phyloP scores from a whole-genome alignment of 331 rosid genomes.

The Phaseolus coccineus region DNA sequence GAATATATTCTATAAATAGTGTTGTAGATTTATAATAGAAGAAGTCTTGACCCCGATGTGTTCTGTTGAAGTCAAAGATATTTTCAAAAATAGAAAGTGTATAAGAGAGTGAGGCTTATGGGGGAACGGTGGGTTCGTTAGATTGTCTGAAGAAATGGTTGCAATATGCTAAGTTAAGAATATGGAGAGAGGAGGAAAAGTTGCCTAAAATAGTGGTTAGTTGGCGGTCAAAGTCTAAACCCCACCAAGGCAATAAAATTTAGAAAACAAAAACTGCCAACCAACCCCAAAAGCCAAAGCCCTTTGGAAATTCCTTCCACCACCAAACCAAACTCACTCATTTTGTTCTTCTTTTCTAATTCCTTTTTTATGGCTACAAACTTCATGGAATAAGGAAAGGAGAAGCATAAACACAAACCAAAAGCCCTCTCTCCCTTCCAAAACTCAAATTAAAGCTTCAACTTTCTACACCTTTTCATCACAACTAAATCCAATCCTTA shows the following conservation, averaged over 20 bases:
- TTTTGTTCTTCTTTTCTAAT: constrained; percentile 50
- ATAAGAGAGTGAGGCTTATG: constrained; percentile 13
- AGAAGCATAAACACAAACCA: constrained; percentile 41
- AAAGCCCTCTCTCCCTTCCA: constrained; percentile 31
- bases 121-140: constrained; percentile 17
- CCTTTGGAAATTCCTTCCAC: constrained; percentile 46
- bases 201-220: constrained; percentile 79
- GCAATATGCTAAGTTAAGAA: constrained; percentile 50
- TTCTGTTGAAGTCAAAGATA: constrained; percentile 31
- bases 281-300: constrained; percentile 55
- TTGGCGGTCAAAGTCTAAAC: constrained; percentile 82
- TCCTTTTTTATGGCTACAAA: constrained; percentile 50
- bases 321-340: constrained; percentile 55
- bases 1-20: constrained; percentile 15
- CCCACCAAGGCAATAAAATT: constrained; percentile 67
- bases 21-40: background rate
- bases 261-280: constrained; percentile 59
- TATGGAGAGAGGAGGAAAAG: constrained; percentile 58
- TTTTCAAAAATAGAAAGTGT: constrained; percentile 38
- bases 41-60: background rate
- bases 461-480: constrained; percentile 53
- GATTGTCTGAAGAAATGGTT: constrained; percentile 11
- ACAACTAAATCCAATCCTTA: constrained; percentile 54
- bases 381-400: constrained; percentile 35
- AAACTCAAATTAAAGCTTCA: constrained; percentile 51